Evolutionary conservation across 1,139 yeast species (phyloP), one percentile per base, ranked within the genome.

Genomic region (Magnusiomyces clavatus): DNA sequence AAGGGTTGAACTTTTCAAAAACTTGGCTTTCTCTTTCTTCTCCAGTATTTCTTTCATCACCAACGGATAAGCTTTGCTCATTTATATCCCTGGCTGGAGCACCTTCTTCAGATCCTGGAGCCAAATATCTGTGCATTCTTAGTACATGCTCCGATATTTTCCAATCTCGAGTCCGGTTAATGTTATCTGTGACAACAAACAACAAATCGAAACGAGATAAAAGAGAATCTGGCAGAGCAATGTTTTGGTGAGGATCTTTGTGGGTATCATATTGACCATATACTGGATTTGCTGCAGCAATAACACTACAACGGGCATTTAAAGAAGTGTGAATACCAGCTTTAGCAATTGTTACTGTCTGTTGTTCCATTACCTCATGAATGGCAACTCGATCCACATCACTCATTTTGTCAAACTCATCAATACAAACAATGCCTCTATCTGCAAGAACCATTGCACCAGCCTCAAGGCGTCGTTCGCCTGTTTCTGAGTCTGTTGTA

Each of bases 391-490:
- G 80, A 71, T 92, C 99, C 35, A 83, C 80, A 67, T 94, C 98
- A 56, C 88, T 83, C 99, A 92, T 92, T 69, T 92, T 92, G 72
- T 92, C 98, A 65, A 92, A 92, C 74, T 92, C 98, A 76, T 92
- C 98, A 65, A 92, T 94, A 78, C 98, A 92, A 45, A 92, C 97
- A 56, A 94, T 78, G 58, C 99, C 99, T 60, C 97, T 77, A 69
- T 92, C 98, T 11, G 97, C 99, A 58, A 94, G 74, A 46, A 92
- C 98, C 98, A 92, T 92, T 2, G 99, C 99, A 76, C 99, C 99
- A 0, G 98, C 99, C 70, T 94, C 98, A 58, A 92, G 74, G 61
- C 96, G 78, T 65, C 97, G 77, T 72, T 92, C 99, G 51, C 98
- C 98, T 0, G 98, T 92, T 69, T 92, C 98, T 63, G 84, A 84